Conservation (phyloP, 345 rosid species). For the Gossypium turneri region DNA sequence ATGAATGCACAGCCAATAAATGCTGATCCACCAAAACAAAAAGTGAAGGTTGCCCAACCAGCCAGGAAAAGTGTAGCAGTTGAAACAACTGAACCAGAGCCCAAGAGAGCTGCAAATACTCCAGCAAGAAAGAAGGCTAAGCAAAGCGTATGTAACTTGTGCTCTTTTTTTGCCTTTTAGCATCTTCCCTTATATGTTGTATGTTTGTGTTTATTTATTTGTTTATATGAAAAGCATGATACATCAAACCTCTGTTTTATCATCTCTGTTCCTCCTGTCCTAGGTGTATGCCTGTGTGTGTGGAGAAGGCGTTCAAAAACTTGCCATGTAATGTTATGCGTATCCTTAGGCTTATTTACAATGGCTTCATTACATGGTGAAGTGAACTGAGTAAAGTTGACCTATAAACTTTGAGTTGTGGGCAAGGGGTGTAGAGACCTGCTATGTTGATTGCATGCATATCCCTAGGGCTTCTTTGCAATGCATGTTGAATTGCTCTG, state of each 20-base stretch:
- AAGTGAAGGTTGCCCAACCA: constrained; percentile 46
- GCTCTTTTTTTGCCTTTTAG: background rate
- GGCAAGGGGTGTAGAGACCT: too few relatives aligned
- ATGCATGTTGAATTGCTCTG: too few relatives aligned
- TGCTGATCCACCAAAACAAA: constrained; percentile 53
- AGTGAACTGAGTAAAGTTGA: background rate
- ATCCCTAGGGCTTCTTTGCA: too few relatives aligned
- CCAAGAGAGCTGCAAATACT: constrained; percentile 42
- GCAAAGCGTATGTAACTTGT: constrained; percentile 45
- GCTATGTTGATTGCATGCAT: too few relatives aligned
- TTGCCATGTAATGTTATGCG: background rate
- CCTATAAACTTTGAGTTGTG: too few relatives aligned
- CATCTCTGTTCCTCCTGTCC: background rate
- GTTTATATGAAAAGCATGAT: background rate
- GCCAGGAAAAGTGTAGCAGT: constrained; percentile 54
- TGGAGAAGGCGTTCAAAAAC: background rate
- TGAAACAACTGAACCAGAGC: constrained; percentile 53
- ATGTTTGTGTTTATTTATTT: background rate
- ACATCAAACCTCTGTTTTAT: background rate
- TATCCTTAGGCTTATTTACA: background rate
- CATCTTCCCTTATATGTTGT: background rate
- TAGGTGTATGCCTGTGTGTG: background rate
- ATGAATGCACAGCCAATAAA: constrained; percentile 51
- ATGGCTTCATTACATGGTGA: background rate
- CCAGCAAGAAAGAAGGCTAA: constrained; percentile 52